phyloP scores from a whole-genome alignment of 129 eudicot species.

The Silybum marianum region DNA sequence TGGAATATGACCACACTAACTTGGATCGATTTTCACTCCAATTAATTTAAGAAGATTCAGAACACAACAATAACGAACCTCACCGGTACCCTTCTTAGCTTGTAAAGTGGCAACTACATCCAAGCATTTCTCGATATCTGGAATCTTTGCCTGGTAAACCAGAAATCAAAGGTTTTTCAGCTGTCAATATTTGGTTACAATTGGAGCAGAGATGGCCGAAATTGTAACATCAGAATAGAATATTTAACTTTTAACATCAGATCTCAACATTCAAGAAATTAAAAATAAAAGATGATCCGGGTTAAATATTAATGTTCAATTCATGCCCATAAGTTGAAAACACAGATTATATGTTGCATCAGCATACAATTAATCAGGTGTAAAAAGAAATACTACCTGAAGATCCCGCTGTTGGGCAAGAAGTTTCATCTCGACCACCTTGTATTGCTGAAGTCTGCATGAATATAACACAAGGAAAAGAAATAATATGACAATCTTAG shows the following conservation, averaged over 20 bases:
- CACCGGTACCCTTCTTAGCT: constrained; percentile 85
- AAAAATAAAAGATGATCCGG: background rate
- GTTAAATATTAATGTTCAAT: background rate
- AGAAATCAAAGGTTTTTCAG: constrained; percentile 6
- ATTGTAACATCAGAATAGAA: background rate
- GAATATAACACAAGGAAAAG: background rate
- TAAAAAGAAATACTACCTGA: background rate
- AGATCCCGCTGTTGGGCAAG: constrained; percentile 73
- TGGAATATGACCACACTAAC: background rate
- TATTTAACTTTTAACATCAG: too few relatives aligned
- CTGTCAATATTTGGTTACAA: background rate
- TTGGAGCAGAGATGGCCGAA: background rate
- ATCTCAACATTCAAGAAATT: background rate
- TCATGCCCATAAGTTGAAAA: background rate
- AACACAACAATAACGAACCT: constrained; percentile 60
- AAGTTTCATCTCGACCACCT: constrained; percentile 92
- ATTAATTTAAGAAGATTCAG: background rate
- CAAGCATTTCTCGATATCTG: constrained; percentile 96
- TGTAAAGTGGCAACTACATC: constrained; percentile 90
- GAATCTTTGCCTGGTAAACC: constrained; percentile 80
- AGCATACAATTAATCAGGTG: background rate
- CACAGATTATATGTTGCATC: background rate
- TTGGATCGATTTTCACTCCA: too few relatives aligned
- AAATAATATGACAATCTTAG: background rate
- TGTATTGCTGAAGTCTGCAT: constrained; percentile 88